Base-by-base conservation (phyloP, 2,329 filamentous ascomycete species). In the Gliomastix tumulicola region DNA sequence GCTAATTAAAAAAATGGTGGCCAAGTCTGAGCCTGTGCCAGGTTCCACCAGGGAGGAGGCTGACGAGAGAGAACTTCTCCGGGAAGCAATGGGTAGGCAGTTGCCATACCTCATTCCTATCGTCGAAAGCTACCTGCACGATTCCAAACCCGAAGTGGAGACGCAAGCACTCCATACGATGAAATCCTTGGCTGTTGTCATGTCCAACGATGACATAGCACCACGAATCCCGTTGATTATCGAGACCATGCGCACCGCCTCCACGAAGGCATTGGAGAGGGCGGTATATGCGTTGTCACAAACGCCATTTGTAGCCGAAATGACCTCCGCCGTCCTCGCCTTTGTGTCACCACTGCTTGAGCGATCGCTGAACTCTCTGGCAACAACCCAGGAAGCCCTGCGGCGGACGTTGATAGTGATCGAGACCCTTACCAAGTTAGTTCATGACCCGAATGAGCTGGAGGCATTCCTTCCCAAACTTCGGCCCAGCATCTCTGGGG, bases 231-330 rank as follows among this genome's bases (percentile, higher is more conserved):
- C 90, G 7, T 79, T 97, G 4, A 75, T 98, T 33, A 82, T 98
- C 60, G 88, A 94, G 57, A 86, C 88, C 34, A 96, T 98, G 82
- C 87, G 96, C 59, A 82, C 96, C 51, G 92, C 92, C 6, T 94
- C 88, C 9, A 72, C 85, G 13, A 80, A 94, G 60, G 88, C 84
- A 20, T 74, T 94, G 38, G 87, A 95, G 58, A 96, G 96, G 69
- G 89, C 92, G 21, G 97, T 98, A 46, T 92, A 96, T 55, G 92
- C 89, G 31, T 73, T 98, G 31, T 96, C 89, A 5, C 88, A 94
- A 66, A 98, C 92, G 10, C 98, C 92, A n/a, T 98, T 98, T 49
- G 92, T 98, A 36, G 89, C 92, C 38, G 76, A 94, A 45, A 92
- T 98, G 49, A 96, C 88, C 12, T 96, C 90, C 8, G 92, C 92